These are phyloP conservation scores for Phylloporus sp. DNA, from an alignment of 1,284 basidiomycete genomes.

Conservation along the genomic window DNA sequence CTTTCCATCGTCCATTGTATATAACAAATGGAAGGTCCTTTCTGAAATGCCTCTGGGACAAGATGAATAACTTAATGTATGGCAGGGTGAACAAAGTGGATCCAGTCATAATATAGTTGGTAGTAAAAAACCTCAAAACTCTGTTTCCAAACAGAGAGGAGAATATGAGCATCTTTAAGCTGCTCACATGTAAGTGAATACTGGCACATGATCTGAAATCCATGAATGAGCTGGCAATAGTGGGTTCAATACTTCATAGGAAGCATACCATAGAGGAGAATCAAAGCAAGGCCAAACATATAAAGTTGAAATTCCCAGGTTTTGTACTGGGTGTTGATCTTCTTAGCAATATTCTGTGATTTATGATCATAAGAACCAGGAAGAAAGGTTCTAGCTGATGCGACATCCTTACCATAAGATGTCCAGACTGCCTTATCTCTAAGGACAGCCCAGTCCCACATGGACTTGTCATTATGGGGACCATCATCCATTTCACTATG, in stretches of 20 bases:
- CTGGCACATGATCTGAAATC: neutral
- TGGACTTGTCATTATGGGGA: neutral
- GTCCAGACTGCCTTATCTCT: neutral
- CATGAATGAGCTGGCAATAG: neutral
- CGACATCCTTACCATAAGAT: neutral
- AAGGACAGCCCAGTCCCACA: neutral
- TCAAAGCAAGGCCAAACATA: neutral
- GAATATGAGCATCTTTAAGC: neutral
- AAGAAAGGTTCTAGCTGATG: neutral
- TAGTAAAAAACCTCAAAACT: neutral
- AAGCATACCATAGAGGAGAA: neutral
- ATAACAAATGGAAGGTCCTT: neutral
- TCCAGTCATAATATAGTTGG: neutral
- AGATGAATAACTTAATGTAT: neutral
- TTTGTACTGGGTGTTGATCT: neutral
- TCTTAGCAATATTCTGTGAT: neutral
- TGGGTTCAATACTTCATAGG: neutral
- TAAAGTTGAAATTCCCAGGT: neutral
- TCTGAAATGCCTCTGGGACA: neutral
- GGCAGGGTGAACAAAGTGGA: neutral
- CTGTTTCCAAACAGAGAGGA: neutral
- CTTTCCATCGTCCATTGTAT: neutral
- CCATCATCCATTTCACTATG: neutral
- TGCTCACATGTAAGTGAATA: neutral
- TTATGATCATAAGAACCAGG: neutral